Evolutionary conservation across 345 rosid genomes (phyloP), one percentile per base, ranked within the genome.

Genomic region (Citrus unshiu): DNA sequence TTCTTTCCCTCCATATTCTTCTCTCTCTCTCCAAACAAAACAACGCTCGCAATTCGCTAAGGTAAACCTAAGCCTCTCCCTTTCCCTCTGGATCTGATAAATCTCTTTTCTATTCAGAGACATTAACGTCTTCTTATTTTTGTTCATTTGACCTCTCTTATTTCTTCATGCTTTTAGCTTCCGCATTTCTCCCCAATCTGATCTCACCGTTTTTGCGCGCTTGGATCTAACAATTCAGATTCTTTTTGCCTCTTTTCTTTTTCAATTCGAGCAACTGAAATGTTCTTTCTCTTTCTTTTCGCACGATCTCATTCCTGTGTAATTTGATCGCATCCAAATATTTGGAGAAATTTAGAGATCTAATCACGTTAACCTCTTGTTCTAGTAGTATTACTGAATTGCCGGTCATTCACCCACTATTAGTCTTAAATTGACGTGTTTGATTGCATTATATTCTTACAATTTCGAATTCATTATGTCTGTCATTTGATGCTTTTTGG

Each of bases 1-100:
- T 29, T 51, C 8, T n/a, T 51, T 72, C 75, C 75, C 64, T 34
- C 66, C 76, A 73, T 13, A 58, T 22, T 71, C 63, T 30, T 71
- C 29, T 30, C 6, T 35, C n/a, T 21, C 40, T 39, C 40, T 39
- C 40, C 7, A 7, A 16, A 70, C 25, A 21, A 19, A 27, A 19
- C 34, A 22, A 9, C 14, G 24, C 4, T 22, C 13, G 21, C n/a
- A 13, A 14, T 9, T 34, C 27, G 5, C 7, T 22, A 12, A 58
- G 54, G 65, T 58, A 46, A 57, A 14, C 6, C 5, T 19, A 0
- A 8, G 12, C 4, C 43, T 19, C 37, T 43, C 9, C 59, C 14
- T 57, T 40, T 39, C 58, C 30, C 16, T 75, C 43, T 64, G n/a
- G 35, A 19, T 64, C 54, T 77, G 32, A 37, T 66, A 32, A 24